Base-by-base conservation (phyloP, 805 yeast species). In the Metschnikowia cerradonensis region DNA sequence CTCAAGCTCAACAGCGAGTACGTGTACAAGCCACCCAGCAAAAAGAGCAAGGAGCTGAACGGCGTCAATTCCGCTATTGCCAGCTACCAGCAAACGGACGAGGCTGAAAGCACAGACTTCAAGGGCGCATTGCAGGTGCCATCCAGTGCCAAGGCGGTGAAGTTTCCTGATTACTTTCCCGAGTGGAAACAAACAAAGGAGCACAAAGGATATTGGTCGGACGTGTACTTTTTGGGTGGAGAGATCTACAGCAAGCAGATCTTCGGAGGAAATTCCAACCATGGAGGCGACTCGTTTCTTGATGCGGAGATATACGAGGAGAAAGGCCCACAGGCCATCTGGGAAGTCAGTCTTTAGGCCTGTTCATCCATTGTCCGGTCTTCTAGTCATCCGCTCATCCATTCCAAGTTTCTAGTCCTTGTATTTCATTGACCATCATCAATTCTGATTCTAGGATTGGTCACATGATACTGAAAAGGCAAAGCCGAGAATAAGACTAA, bases 131-230 rank as follows among this genome's bases (percentile, higher is more conserved):
- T 76, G 46, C 98, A 92, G 69, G 90, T 85, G 2, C 98, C 97
- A 20, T 82, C 83, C n/a, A 74, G 83, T 13, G 78, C 91, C 50
- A 82, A 79, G 57, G 63, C 82, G 45, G 82, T 84, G 23, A 84
- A 85, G 60, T 78, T 82, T 66, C 95, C 97, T 0, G 98, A 92
- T 50, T 91, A 92, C 67, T 92, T 92, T 70, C 88, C 96, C 1
- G 96, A 89, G 58, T 92, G 97, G 97, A 91, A 91, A 69, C 65
- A 67, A 53, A 76, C 78, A 6, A 72, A 72, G 61, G 75, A 70
- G 30, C 60, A 52, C 40, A 68, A 70, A 36, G 90, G 92, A 1
- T 84, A 86, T 26, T 73, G 78, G 79, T 83, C 85, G 51, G 90
- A 88, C 58, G 81, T 85, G 32, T 77, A 82, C 52, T 89, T 91